These are phyloP conservation scores for Quercus berberidifolia DNA, from an alignment of 306 rosid species.

Conservation along the genomic window DNA sequence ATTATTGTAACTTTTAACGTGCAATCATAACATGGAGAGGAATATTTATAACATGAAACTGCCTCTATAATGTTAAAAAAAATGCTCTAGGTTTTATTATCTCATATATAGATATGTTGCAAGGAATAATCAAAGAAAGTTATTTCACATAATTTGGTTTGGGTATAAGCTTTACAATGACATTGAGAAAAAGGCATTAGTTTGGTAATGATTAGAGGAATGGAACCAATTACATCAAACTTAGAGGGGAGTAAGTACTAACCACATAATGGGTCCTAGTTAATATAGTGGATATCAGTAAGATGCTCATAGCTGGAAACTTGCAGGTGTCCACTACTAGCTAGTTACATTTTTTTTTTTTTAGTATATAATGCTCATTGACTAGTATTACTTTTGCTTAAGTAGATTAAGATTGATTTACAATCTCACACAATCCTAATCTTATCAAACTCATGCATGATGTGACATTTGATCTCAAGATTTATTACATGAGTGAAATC, in stretches of 20 bases:
- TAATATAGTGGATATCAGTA: background rate
- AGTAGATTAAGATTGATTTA: background rate
- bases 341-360: background rate
- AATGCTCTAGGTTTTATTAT: too few species aligned
- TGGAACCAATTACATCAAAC: background rate
- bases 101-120: background rate
- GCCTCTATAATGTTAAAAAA: too few species aligned
- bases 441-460: background rate
- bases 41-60: too few species aligned
- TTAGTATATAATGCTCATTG: background rate
- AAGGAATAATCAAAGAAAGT: background rate
- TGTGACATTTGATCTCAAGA: background rate
- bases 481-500: background rate
- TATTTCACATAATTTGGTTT: background rate
- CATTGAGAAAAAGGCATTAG: background rate
- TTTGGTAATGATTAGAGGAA: background rate
- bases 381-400: background rate
- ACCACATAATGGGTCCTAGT: background rate
- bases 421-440: background rate
- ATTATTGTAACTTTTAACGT: background rate
- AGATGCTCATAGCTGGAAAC: background rate
- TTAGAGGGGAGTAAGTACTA: background rate
- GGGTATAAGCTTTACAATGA: background rate
- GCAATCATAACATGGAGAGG: constrained; percentile 12
- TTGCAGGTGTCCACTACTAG: background rate